A percentile compares a stretch with the other conserved stretches of the same genome.
Evolutionary conservation across 2,329 filamentous ascomycete genomes (phyloP).

Genomic region (Arthrinium phaeospermum): DNA sequence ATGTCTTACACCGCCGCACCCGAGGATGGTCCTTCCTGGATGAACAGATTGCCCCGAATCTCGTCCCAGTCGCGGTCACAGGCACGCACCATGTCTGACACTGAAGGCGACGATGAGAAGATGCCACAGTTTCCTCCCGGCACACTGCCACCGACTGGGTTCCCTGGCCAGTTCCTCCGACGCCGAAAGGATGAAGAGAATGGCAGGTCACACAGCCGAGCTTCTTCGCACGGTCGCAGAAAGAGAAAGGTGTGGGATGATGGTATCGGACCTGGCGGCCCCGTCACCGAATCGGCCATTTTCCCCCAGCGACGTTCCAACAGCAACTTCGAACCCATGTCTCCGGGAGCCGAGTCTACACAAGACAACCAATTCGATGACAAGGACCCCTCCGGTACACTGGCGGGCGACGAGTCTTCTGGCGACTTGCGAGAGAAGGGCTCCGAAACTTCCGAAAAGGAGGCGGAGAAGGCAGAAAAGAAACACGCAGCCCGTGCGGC

Average conservation of each 20-base stretch:
- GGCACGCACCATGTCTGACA: slow-evolving; percentile 82
- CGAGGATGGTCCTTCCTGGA: slow-evolving; percentile 90
- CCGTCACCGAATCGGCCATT: slow-evolving; percentile 89
- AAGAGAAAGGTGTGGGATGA: slow-evolving; percentile 70
- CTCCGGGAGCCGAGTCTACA: slow-evolving; percentile 19
- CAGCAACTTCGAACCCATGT: slow-evolving; percentile 40
- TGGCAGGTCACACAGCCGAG: slow-evolving; percentile 59
- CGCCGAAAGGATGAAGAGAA: slow-evolving; percentile 80
- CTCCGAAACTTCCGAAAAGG: slow-evolving; percentile 26
- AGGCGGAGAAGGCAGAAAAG: slow-evolving; percentile 20
- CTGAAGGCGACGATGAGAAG: slow-evolving; percentile 70
- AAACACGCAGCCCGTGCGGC: not conserved
- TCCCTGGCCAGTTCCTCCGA: slow-evolving; percentile 79
- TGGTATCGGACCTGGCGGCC: slow-evolving; percentile 81
- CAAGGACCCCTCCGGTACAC: slow-evolving; percentile 34
- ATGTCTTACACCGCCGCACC: slow-evolving; percentile 94
- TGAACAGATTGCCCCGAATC: slow-evolving; percentile 84
- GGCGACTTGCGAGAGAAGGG: slow-evolving; percentile 31
- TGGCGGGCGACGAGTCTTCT: slow-evolving; percentile 29
- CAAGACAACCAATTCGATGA: slow-evolving; percentile 28
- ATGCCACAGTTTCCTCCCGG: slow-evolving; percentile 69
- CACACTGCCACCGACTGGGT: slow-evolving; percentile 71
- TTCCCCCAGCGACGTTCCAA: slow-evolving; percentile 62
- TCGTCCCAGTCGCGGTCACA: slow-evolving; percentile 76
- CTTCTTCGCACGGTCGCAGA: slow-evolving; percentile 64